Conservation (phyloP, 2,329 filamentous ascomycete genomes). For the Moelleriella libera region DNA sequence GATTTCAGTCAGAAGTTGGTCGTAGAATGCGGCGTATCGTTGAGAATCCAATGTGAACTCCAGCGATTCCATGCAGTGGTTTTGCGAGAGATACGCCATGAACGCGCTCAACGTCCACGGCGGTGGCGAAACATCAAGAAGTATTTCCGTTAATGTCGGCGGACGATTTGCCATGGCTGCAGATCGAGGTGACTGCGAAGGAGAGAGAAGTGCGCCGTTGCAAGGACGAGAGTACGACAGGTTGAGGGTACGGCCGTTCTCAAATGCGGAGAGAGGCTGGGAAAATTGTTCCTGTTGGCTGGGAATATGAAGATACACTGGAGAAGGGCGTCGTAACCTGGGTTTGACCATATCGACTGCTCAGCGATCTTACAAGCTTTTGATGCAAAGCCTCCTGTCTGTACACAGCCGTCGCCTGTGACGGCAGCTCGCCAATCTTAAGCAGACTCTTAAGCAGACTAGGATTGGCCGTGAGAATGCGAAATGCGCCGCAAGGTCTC, state of each 20-base stretch:
- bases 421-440: no score
- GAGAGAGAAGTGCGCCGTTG: conserved; percentile 32
- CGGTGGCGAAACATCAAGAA: conserved; percentile 70
- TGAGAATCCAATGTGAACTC: conserved; percentile 95
- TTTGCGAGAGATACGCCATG: conserved; percentile 92
- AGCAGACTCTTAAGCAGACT: no score
- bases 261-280: conserved; percentile 27
- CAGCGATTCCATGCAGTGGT: conserved; percentile 90
- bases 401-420: no score
- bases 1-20: conserved; percentile 24
- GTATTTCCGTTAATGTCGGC: conserved; percentile 73
- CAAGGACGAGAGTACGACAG: conserved; percentile 29
- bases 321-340: conserved; percentile 28
- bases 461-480: no score
- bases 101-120: conserved; percentile 89
- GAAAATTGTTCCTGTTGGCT: conserved; percentile 28
- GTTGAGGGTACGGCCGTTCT: conserved; percentile 28
- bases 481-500: no score
- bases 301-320: conserved; percentile 24
- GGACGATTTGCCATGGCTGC: conserved; percentile 19
- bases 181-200: conserved; percentile 19
- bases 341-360: conserved; percentile 15
- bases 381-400: background rate
- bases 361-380: background rate
- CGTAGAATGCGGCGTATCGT: conserved; percentile 54